Base-by-base conservation (phyloP, 1,284 basidiomycete genomes). In the Termitomyces sp. region DNA sequence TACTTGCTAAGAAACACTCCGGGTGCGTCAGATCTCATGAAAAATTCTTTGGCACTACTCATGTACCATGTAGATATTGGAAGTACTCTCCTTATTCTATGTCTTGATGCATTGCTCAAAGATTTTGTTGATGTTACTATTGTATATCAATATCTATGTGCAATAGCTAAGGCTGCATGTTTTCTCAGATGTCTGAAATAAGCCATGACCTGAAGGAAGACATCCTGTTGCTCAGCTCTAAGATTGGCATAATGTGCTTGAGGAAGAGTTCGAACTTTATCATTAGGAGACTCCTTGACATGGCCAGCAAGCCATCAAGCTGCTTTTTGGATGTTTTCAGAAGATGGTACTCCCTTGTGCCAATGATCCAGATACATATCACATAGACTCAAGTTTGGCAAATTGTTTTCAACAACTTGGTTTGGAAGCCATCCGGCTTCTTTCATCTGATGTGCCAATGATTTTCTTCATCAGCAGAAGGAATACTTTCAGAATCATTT, bases 1-100 rank as follows among this genome's bases (percentile, higher is more conserved):
- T 73, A 12, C 57, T 74, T 5, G 68, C 69, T 3, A 63, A 56
- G 53, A 66, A 60, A 54, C 47, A 73, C 52, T 64, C 68, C 1
- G 73, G 72, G 73, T 73, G 56, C 33, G 67, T 58, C 3, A 5
- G 15, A 8, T 49, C 13, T 24, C 34, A 26, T 3, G 7, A 13
- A 15, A n/a, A 21, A 13, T 17, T 9, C 38, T 13, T 41, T 54
- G 38, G 28, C 33, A 38, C 8, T 3, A n/a, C 13, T 49, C 28
- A 19, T 44, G 6, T 17, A 2, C 24, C 19, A 41, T 24, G 30
- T 39, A 73, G 70, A 4, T 72, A 72, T 53, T 73, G 71, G 72
- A 72, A 72, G 57, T 73, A 73, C 40, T 62, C 69, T 8, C 70
- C 70, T 12, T 72, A 72, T 44, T 21, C 58, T 17, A 58, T 65